phyloP scores from a whole-genome alignment of 306 rosid species.

The Cyamopsis tetragonoloba region DNA sequence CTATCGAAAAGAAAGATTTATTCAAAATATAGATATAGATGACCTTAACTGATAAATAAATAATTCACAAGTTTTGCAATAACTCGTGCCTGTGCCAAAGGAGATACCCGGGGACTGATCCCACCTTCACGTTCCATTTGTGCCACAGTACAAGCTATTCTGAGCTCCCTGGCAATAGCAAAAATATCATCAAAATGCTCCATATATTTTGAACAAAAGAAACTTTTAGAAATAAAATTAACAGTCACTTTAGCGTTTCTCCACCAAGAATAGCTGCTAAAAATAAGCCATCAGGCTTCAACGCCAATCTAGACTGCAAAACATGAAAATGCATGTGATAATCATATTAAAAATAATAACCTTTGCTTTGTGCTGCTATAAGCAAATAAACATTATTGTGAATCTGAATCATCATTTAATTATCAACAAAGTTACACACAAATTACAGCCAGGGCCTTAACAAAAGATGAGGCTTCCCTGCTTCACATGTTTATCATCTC shows the following conservation, averaged over 20 bases:
- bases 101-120: conserved; percentile 88
- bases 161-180: conserved; percentile 67
- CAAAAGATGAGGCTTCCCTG: background rate
- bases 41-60: background rate
- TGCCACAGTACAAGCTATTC: conserved; percentile 96
- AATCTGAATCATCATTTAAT: background rate
- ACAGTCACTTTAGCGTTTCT: conserved; percentile 72
- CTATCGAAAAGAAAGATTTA: conserved; percentile 13
- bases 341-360: background rate
- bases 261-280: conserved; percentile 91
- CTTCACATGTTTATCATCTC: too few relatives aligned
- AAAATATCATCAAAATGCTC: conserved; percentile 22
- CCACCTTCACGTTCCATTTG: conserved; percentile 99
- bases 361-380: background rate
- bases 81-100: conserved; percentile 79
- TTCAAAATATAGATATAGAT: background rate
- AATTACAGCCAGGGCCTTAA: background rate
- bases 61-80: background rate
- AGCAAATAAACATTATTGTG: conserved; percentile 7
- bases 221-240: conserved; percentile 10
- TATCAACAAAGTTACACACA: background rate
- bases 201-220: conserved; percentile 13
- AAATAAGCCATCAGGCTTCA: conserved; percentile 96
- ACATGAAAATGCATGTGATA: conserved; percentile 26
- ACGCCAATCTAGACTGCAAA: conserved; percentile 83